Conservation (phyloP, 106 monocot species). For the Allium sativum region DNA sequence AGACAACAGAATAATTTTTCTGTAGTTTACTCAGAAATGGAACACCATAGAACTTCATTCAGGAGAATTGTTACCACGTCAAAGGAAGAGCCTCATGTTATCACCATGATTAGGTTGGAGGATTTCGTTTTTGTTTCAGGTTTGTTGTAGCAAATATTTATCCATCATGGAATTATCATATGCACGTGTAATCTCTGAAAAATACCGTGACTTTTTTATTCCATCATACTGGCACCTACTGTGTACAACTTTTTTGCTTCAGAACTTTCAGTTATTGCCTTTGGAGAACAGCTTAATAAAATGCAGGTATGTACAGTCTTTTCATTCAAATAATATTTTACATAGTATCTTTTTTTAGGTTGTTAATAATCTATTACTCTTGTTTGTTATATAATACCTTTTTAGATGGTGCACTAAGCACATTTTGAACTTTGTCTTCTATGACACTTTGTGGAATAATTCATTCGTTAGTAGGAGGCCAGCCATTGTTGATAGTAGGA, state of each 20-base stretch:
- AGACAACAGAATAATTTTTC: background rate
- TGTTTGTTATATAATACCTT: background rate
- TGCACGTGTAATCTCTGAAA: no score
- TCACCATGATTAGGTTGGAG: slow-evolving; percentile 63
- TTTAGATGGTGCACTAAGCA: slow-evolving; percentile 64
- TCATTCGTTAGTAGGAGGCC: slow-evolving; percentile 80
- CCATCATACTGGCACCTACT: slow-evolving; percentile 83
- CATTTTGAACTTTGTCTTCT: slow-evolving; percentile 72
- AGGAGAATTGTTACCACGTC: slow-evolving; percentile 44
- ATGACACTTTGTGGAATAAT: slow-evolving; percentile 83
- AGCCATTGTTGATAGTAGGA: slow-evolving; percentile 86
- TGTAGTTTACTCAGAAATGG: slow-evolving; percentile 1
- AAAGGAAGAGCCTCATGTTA: slow-evolving; percentile 67
- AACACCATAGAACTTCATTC: slow-evolving; percentile 7
- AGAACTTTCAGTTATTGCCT: slow-evolving; percentile 84
- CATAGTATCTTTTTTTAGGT: background rate
- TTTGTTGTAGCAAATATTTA: slow-evolving; percentile 4
- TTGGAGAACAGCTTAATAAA: slow-evolving; percentile 78
- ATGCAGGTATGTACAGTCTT: slow-evolving; percentile 35
- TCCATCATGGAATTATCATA: background rate
- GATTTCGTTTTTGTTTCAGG: slow-evolving; percentile 60
- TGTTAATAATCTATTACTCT: background rate
- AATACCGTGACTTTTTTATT: background rate
- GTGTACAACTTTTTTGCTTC: slow-evolving; percentile 89
- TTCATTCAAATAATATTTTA: background rate